Conservation (phyloP, 345 rosid species). For the sweet orange (Citrus sinensis) region DNA sequence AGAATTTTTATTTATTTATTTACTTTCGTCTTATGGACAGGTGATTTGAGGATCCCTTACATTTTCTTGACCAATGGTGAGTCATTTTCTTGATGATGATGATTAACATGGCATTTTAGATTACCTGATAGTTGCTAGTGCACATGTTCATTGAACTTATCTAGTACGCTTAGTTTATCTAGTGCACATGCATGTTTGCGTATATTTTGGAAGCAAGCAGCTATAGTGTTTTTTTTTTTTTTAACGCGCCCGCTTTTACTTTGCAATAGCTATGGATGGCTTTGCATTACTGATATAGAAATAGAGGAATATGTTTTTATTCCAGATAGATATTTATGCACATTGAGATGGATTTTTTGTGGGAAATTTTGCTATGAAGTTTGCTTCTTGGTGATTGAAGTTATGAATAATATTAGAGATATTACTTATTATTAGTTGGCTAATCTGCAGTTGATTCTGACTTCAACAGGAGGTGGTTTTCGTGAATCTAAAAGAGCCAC, state of each 20-base stretch:
- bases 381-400: neutral
- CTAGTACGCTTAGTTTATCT: neutral
- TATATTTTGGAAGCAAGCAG: too few relatives aligned
- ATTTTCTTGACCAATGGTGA: constrained; percentile 79
- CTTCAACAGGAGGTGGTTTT: constrained; percentile 72
- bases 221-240: too few relatives aligned
- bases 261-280: too few relatives aligned
- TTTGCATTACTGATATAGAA: too few relatives aligned
- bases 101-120: neutral
- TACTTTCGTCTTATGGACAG: constrained; percentile 26
- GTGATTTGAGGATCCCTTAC: constrained; percentile 70
- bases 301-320: too few relatives aligned
- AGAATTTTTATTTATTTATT: neutral
- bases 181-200: too few relatives aligned
- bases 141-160: neutral
- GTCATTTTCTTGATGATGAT: constrained; percentile 16
- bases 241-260: too few relatives aligned
- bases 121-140: neutral
- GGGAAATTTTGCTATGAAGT: neutral
- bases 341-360: too few relatives aligned
- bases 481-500: constrained; percentile 74
- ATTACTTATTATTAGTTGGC: neutral
- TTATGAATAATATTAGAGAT: neutral
- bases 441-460: neutral
- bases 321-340: neutral